Percentiles rank a stretch among this genome's conserved stretches.
phyloP scores from a whole-genome alignment of 2,329 filamentous ascomycete genomes.

The Clonostachys sp. region DNA sequence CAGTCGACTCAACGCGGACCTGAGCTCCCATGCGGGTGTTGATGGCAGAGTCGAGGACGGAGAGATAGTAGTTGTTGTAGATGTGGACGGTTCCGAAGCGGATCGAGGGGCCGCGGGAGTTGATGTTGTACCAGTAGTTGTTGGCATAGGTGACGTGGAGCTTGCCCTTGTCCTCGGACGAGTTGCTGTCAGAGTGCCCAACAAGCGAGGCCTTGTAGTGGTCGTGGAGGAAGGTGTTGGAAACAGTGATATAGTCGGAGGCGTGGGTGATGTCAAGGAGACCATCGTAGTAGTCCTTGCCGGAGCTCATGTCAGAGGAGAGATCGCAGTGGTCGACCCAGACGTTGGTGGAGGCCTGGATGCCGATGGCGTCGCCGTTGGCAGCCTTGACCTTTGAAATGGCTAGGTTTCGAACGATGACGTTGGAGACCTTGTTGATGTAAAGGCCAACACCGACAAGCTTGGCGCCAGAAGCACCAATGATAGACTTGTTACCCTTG shows the following conservation, averaged over 20 bases:
- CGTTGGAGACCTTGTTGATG: constrained; percentile 22
- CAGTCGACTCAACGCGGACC: constrained; percentile 42
- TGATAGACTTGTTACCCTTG: constrained; percentile 36
- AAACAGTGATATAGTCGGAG: constrained; percentile 39
- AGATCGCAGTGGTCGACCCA: constrained; percentile 46
- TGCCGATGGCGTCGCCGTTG: constrained; percentile 34
- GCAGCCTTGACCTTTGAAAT: constrained; percentile 23
- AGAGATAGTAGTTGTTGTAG: constrained; percentile 43
- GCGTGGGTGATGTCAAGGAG: constrained; percentile 38
- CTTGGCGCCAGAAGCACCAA: constrained; percentile 12
- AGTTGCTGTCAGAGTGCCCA: constrained; percentile 30
- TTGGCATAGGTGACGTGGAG: constrained; percentile 45
- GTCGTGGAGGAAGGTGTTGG: constrained; percentile 44
- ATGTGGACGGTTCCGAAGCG: constrained; percentile 44
- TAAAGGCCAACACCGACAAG: constrained; percentile 22
- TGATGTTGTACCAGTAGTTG: constrained; percentile 39
- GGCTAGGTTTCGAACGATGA: constrained; percentile 29
- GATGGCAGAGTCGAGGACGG: constrained; percentile 40
- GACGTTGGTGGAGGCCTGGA: constrained; percentile 36
- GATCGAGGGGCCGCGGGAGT: constrained; percentile 40
- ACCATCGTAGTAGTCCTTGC: constrained; percentile 24
- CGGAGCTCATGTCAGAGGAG: constrained; percentile 16
- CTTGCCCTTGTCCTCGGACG: constrained; percentile 29
- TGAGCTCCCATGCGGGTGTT: constrained; percentile 43
- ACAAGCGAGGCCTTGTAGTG: constrained; percentile 41